Evolutionary conservation across 176 grass and related monocot genomes (phyloP).

Genomic region (Typha latifolia): DNA sequence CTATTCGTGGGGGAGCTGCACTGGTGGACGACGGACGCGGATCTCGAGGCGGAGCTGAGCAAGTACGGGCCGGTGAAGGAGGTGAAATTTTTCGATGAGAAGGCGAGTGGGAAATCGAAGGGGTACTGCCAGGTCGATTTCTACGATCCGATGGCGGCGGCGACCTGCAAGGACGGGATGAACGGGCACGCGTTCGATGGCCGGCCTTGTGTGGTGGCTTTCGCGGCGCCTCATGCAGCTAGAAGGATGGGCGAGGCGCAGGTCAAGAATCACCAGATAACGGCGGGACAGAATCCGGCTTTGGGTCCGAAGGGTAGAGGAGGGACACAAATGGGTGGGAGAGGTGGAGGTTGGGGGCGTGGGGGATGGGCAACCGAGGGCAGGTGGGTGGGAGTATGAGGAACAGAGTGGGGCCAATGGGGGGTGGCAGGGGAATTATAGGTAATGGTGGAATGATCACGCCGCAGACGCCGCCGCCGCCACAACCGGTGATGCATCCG

Average conservation of each 20-base stretch:
- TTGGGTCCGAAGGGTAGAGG: slow-evolving; percentile 13
- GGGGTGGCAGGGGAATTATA: slow-evolving; percentile 18
- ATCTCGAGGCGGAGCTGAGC: slow-evolving; percentile 49
- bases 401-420: slow-evolving; percentile 14
- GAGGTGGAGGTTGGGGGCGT: slow-evolving; percentile 2
- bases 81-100: slow-evolving; percentile 45
- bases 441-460: slow-evolving; percentile 21
- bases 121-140: slow-evolving; percentile 34
- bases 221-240: slow-evolving; percentile 16
- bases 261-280: slow-evolving; percentile 16
- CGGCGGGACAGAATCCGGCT: neutral
- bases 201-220: slow-evolving; percentile 37
- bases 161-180: slow-evolving; percentile 23
- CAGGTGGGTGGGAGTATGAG: no score
- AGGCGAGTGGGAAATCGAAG: slow-evolving; percentile 33
- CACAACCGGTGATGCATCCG: slow-evolving; percentile 9
- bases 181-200: slow-evolving; percentile 37
- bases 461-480: neutral
- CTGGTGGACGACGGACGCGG: slow-evolving; percentile 58
- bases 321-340: slow-evolving; percentile 3
- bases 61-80: slow-evolving; percentile 30
- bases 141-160: slow-evolving; percentile 9
- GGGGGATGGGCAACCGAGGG: slow-evolving; percentile 27
- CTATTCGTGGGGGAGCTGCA: slow-evolving; percentile 48
- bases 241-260: slow-evolving; percentile 16